A percentile compares a stretch with the other conserved stretches of the same genome.
These are phyloP conservation scores for Microdochium paspali DNA, from an alignment of 2,329 filamentous ascomycete species.

Conservation along the genomic window DNA sequence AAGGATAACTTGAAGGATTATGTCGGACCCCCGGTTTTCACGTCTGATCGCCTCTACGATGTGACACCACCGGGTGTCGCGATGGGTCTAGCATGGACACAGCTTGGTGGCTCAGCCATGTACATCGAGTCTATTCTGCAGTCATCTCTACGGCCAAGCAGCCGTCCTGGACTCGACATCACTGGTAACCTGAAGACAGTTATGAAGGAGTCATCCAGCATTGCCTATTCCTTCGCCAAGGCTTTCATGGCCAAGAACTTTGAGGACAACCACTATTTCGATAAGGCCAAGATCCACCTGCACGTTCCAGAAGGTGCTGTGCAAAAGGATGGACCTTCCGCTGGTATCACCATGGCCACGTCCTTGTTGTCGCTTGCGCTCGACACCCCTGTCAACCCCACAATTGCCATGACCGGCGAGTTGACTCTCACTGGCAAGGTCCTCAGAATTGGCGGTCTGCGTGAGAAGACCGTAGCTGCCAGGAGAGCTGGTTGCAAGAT, in stretches of 20 bases:
- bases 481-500: constrained; percentile 84
- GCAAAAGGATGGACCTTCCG: constrained; percentile 85
- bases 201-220: constrained; percentile 95
- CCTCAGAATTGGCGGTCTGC: constrained; percentile 80
- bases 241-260: constrained; percentile 76
- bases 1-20: constrained; percentile 94
- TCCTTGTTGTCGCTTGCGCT: constrained; percentile 79
- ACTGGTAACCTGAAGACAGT: constrained; percentile 93
- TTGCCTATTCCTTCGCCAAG: constrained; percentile 95
- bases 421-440: constrained; percentile 96
- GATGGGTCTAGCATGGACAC: constrained; percentile 97
- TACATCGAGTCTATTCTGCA: constrained; percentile 97
- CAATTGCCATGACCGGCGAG: constrained; percentile 96
- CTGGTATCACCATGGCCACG: constrained; percentile 98
- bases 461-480: constrained; percentile 96
- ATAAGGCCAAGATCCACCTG: constrained; percentile 88
- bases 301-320: constrained; percentile 96
- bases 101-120: constrained; percentile 90
- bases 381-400: constrained; percentile 68
- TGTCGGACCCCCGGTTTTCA: constrained; percentile 91
- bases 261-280: constrained; percentile 88
- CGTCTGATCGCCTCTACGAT: constrained; percentile 90
- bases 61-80: constrained; percentile 86
- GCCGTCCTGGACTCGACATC: constrained; percentile 73
- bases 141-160: constrained; percentile 63